Evolutionary conservation across 2,329 filamentous ascomycete genomes (phyloP).

Genomic region (Epichloe sp.): DNA sequence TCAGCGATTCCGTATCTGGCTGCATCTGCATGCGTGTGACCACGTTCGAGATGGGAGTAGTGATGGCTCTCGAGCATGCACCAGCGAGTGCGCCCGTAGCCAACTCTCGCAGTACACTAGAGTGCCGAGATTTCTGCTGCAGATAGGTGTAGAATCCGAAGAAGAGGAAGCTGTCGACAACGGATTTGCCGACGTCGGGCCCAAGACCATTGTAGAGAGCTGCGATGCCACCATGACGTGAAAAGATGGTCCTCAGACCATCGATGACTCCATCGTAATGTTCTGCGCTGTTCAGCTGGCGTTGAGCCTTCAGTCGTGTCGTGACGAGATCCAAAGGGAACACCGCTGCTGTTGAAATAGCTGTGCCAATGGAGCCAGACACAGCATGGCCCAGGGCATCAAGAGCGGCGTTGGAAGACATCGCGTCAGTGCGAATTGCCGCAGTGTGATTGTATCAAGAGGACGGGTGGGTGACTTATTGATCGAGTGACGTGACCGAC

Average conservation of each 20-base stretch:
- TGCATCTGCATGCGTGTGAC: constrained; percentile 71
- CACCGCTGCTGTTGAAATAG: constrained; percentile 62
- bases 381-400: constrained; percentile 71
- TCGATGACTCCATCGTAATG: constrained; percentile 56
- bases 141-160: constrained; percentile 64
- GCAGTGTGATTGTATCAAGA: neutral
- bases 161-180: constrained; percentile 71
- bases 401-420: constrained; percentile 30
- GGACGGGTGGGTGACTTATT: too few relatives aligned
- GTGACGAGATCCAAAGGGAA: constrained; percentile 77
- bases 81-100: constrained; percentile 61
- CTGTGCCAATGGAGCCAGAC: constrained; percentile 66
- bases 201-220: constrained; percentile 58
- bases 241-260: constrained; percentile 57
- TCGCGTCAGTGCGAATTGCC: constrained; percentile 1
- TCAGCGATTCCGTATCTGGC: constrained; percentile 29
- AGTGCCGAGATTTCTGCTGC: constrained; percentile 24
- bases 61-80: constrained; percentile 60
- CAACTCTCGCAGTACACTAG: constrained; percentile 60
- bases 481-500: too few relatives aligned
- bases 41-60: constrained; percentile 69
- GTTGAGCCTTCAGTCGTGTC: constrained; percentile 70
- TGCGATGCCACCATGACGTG: constrained; percentile 51
- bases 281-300: constrained; percentile 32
- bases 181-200: constrained; percentile 52